Conservation (phyloP, 305 asterid genomes). For the Ajuga reptans region DNA sequence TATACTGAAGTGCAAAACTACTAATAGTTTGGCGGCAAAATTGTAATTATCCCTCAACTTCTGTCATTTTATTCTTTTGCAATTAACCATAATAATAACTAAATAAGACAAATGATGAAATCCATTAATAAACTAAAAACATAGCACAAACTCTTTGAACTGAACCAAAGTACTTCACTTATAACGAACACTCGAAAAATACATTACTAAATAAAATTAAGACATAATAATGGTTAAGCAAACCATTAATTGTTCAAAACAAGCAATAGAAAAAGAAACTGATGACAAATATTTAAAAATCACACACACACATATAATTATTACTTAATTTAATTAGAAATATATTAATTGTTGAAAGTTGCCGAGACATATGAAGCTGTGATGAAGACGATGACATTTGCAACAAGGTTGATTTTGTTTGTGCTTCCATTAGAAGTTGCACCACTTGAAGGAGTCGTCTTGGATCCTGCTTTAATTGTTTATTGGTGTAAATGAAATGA, state of each 20-base stretch:
- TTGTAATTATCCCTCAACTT: too few species aligned
- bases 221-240: constrained; percentile 12
- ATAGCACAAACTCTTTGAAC: neutral
- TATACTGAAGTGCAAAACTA: too few species aligned
- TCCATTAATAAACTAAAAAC: neutral
- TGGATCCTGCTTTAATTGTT: constrained; percentile 34
- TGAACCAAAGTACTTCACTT: neutral
- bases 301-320: constrained; percentile 7
- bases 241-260: constrained; percentile 2
- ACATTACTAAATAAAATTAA: constrained; percentile 8
- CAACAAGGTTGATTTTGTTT: neutral
- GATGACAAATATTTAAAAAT: neutral
- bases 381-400: constrained; percentile 24
- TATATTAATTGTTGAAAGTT: constrained; percentile 15
- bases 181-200: neutral
- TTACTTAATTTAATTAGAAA: constrained; percentile 1
- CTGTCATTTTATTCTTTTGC: too few species aligned
- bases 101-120: neutral
- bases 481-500: neutral
- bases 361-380: constrained; percentile 18
- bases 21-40: too few species aligned
- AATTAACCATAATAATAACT: too few species aligned
- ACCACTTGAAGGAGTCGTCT: constrained; percentile 24
- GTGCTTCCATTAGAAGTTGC: constrained; percentile 26
- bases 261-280: constrained; percentile 9